phyloP scores from a whole-genome alignment of 768 basidiomycete species.

The Trametes punicea region DNA sequence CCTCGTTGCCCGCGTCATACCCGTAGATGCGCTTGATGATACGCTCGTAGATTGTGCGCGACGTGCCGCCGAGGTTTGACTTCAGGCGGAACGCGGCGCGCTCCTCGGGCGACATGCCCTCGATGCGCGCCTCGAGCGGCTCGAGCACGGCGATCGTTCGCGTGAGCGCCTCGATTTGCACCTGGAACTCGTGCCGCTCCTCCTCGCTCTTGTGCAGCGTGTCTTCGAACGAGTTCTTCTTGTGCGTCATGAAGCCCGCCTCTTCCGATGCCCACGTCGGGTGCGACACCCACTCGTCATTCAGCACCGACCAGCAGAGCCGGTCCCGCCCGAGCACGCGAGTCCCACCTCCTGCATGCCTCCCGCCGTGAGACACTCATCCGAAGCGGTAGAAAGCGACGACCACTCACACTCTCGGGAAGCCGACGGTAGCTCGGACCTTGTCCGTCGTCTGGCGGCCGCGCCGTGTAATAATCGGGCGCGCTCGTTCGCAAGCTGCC shows the following conservation, averaged over 20 bases:
- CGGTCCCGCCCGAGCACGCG: constrained; percentile 95
- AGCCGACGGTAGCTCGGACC: constrained; percentile 93
- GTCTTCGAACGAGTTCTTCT: constrained; percentile 96
- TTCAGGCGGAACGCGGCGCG: constrained; percentile 76
- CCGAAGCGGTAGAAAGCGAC: neutral
- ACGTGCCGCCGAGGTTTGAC: constrained; percentile 84
- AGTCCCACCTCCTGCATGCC: constrained; percentile 71
- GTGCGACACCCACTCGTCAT: constrained; percentile 98
- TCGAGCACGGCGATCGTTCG: constrained; percentile 91
- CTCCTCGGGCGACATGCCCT: constrained; percentile 88
- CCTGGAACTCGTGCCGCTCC: constrained; percentile 97
- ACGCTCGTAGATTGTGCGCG: constrained; percentile 86
- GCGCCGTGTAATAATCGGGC: constrained; percentile 72
- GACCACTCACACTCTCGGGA: constrained; percentile 76
- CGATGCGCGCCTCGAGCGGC: constrained; percentile 79
- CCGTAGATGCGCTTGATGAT: constrained; percentile 95
- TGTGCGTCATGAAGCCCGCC: constrained; percentile 89
- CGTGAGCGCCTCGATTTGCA: constrained; percentile 85
- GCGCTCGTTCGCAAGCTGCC: constrained; percentile 75
- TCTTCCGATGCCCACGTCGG: constrained; percentile 98
- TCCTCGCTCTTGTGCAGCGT: constrained; percentile 96
- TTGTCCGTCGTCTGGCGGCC: constrained; percentile 78
- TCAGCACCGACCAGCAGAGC: constrained; percentile 92
- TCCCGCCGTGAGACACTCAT: neutral
- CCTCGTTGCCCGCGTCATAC: constrained; percentile 66